A percentile compares a stretch with the other conserved stretches of the same genome.
Conservation (phyloP, 2,329 filamentous ascomycete species). For the Teratosphaeria gauchensis region DNA sequence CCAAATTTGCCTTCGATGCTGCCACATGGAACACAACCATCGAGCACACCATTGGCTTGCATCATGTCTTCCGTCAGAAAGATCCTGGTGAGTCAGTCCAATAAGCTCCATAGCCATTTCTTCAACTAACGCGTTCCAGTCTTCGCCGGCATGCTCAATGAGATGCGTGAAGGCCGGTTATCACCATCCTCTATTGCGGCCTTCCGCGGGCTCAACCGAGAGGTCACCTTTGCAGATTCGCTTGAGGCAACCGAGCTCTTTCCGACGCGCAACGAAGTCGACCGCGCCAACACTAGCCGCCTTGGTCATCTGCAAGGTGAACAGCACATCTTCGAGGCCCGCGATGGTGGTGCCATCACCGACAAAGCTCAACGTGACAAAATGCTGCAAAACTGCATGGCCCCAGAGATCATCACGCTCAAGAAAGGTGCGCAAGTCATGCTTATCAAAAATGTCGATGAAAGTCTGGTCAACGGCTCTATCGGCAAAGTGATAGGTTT, state of each 20-base stretch:
- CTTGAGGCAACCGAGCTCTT: slow-evolving; percentile 86
- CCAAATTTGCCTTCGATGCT: slow-evolving; percentile 89
- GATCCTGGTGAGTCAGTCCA: slow-evolving; percentile 51
- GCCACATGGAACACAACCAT: slow-evolving; percentile 86
- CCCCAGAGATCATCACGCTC: slow-evolving; percentile 66
- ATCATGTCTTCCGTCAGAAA: slow-evolving; percentile 91
- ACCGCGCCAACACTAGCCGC: slow-evolving; percentile 68
- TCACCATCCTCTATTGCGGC: slow-evolving; percentile 63
- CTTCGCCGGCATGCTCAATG: slow-evolving; percentile 92
- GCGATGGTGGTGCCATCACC: slow-evolving; percentile 59
- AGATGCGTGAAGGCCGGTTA: slow-evolving; percentile 85
- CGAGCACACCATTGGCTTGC: slow-evolving; percentile 89
- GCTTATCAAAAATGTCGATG: slow-evolving; percentile 99
- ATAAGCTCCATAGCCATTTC: not conserved
- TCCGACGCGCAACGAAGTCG: slow-evolving; percentile 81
- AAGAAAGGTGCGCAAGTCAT: slow-evolving; percentile 95
- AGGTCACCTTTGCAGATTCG: slow-evolving; percentile 61
- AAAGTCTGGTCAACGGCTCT: slow-evolving; percentile 86
- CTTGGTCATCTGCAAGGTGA: slow-evolving; percentile 64
- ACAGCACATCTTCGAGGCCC: slow-evolving; percentile 57
- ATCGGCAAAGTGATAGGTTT: slow-evolving; percentile 77
- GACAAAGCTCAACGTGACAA: slow-evolving; percentile 64
- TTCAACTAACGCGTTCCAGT: slow-evolving; percentile 33
- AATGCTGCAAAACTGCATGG: slow-evolving; percentile 84
- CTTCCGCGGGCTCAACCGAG: slow-evolving; percentile 65